Base-by-base conservation (phyloP, 1,284 basidiomycete species). In the Salmacisia buchloeana region DNA sequence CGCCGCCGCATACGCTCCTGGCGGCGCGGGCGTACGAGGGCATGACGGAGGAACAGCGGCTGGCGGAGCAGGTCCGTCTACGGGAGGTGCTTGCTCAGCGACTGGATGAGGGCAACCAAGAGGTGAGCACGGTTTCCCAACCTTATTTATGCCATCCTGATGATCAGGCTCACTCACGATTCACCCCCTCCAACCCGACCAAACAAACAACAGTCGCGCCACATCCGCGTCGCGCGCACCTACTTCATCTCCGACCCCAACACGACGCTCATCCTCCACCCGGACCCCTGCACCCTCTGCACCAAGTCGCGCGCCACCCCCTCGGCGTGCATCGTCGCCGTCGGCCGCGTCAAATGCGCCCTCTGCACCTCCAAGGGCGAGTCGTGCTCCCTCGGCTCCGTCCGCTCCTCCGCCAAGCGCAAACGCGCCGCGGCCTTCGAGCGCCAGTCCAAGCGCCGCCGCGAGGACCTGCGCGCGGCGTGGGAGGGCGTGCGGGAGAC, bases 291-390 rank as follows among this genome's bases (percentile, higher is more conserved):
- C n/a, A n/a, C n/a, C n/a, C n/a, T n/a, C n/a, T n/a, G n/a, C n/a
- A n/a, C n/a, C n/a, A n/a, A n/a, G n/a, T n/a, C n/a, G n/a, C n/a
- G n/a, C n/a, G n/a, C n/a, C n/a, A n/a, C n/a, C n/a, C n/a, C n/a
- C n/a, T n/a, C n/a, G n/a, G n/a, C n/a, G n/a, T 43, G 41, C 41
- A 43, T 43, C 41, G 41, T 43, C 10, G 23, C 41, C 41, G 15
- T 43, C 15, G 41, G 41, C 41, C 41, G 41, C 41, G 41, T 43
- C 41, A 43, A 43, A 43, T 43, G 41, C 41, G 41, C 41, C 41
- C 6, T 21, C 2, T 43, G 41, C 41, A 43, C 41, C 41, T 43
- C 41, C 41, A 43, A 43, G 15, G 41, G 41, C 41, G 41, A 43
- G 41, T 15, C 12, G 6, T 43, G 41, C 41, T n/a, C 18, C 23